A percentile compares a stretch with the other conserved stretches of the same genome.
These are phyloP conservation scores for Arthrobotrys musiformis DNA, from an alignment of 2,329 filamentous ascomycete species.

Conservation along the genomic window DNA sequence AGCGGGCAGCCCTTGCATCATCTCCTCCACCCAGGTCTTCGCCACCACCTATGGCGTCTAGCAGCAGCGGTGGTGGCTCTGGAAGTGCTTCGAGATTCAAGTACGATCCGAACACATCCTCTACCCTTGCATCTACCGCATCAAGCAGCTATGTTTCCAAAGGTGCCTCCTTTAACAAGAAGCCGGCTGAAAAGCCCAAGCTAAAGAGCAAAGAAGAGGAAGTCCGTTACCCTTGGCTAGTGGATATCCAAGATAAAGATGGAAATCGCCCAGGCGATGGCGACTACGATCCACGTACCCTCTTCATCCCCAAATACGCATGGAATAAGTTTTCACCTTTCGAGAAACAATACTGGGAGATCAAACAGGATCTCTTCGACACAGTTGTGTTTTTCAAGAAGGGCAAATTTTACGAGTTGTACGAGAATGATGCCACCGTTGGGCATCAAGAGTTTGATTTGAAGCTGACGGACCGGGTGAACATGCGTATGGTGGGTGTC, in stretches of 20 bases:
- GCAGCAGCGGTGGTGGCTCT: conserved; percentile 61
- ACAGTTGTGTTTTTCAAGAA: conserved; percentile 99
- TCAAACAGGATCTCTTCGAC: conserved; percentile 97
- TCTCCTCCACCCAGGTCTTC: conserved; percentile 63
- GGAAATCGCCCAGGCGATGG: conserved; percentile 80
- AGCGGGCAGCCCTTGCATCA: conserved; percentile 68
- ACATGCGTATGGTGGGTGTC: conserved; percentile 99
- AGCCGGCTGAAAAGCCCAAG: conserved; percentile 62
- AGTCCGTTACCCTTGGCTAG: conserved; percentile 88
- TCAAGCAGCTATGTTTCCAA: conserved; percentile 81
- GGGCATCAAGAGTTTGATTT: conserved; percentile 97
- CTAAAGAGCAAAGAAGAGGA: conserved; percentile 68
- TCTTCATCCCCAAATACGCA: conserved; percentile 86
- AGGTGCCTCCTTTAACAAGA: conserved; percentile 65
- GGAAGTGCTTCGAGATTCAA: conserved; percentile 69
- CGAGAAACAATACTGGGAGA: conserved; percentile 99
- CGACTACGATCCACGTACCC: conserved; percentile 88
- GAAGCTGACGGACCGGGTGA: conserved; percentile 96
- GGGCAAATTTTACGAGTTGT: conserved; percentile 98
- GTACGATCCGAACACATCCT: conserved; percentile 68
- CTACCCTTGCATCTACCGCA: conserved; percentile 76
- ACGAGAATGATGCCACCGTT: conserved; percentile 93
- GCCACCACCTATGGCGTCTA: conserved; percentile 63
- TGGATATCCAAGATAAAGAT: conserved; percentile 84
- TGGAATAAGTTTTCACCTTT: conserved; percentile 90